Percentiles rank a stretch among this genome's conserved stretches.
phyloP scores from a whole-genome alignment of 2,329 filamentous ascomycete genomes.

The Calonectria pseudoturangicola region DNA sequence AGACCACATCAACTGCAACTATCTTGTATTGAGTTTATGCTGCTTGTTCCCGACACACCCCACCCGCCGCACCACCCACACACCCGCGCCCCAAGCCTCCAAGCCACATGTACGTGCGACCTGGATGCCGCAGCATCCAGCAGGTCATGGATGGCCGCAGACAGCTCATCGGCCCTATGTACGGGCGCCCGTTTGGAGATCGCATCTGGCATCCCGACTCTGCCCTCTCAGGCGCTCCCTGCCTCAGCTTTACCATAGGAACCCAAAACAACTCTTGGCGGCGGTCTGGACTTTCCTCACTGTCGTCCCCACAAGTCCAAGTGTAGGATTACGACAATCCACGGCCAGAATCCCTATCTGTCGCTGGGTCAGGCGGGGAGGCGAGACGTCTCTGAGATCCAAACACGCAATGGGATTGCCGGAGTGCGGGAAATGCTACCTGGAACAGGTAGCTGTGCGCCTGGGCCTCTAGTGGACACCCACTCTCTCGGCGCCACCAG shows the following conservation, averaged over 20 bases:
- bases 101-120: slow-evolving; percentile 34
- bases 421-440: slow-evolving; percentile 38
- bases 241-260: slow-evolving; percentile 19
- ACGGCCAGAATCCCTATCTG: slow-evolving; percentile 32
- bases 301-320: slow-evolving; percentile 44
- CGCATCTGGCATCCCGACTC: slow-evolving; percentile 40
- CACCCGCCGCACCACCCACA: background rate
- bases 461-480: slow-evolving; percentile 34
- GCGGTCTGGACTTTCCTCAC: slow-evolving; percentile 35
- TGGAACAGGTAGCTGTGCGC: slow-evolving; percentile 33
- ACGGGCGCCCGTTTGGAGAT: slow-evolving; percentile 34
- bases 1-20: slow-evolving; percentile 18
- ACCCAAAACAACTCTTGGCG: slow-evolving; percentile 40
- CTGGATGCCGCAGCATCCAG: slow-evolving; percentile 35
- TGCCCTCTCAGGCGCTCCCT: slow-evolving; percentile 46
- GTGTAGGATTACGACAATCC: slow-evolving; percentile 37
- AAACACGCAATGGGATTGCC: slow-evolving; percentile 39
- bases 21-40: slow-evolving; percentile 22
- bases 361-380: slow-evolving; percentile 35
- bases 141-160: slow-evolving; percentile 35
- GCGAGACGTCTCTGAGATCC: slow-evolving; percentile 43
- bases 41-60: slow-evolving; percentile 35
- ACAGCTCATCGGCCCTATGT: slow-evolving; percentile 42
- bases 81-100: background rate
- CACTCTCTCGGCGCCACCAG: slow-evolving; percentile 30